Percentiles rank a stretch among this genome's conserved stretches.
phyloP scores from a whole-genome alignment of 805 yeast genomes.

The Peterozyma xylosa region DNA sequence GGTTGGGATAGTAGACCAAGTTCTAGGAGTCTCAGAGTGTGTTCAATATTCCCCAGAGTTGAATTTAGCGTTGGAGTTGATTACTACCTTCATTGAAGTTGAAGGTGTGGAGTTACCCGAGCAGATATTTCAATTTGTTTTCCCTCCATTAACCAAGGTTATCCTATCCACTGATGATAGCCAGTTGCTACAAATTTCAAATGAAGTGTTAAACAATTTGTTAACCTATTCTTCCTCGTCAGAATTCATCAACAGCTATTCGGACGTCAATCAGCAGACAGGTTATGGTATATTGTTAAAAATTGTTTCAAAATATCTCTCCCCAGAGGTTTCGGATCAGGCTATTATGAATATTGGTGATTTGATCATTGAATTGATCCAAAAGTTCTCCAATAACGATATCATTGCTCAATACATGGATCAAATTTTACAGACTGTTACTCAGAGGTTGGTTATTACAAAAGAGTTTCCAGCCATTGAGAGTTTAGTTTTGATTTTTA shows the following conservation, averaged over 20 bases:
- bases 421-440: constrained; percentile 68
- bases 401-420: constrained; percentile 34
- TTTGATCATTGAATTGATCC: constrained; percentile 21
- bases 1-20: constrained; percentile 28
- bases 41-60: constrained; percentile 55
- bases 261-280: constrained; percentile 25
- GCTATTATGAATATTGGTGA: constrained; percentile 78
- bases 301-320: constrained; percentile 60
- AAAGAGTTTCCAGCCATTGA: constrained; percentile 69
- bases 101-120: constrained; percentile 22
- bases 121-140: constrained; percentile 32
- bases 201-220: constrained; percentile 63
- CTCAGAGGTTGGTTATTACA: constrained; percentile 56
- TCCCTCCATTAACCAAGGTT: constrained; percentile 33
- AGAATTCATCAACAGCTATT: constrained; percentile 22
- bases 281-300: constrained; percentile 54
- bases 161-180: constrained; percentile 54
- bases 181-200: constrained; percentile 68
- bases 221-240: constrained; percentile 31
- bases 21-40: constrained; percentile 18
- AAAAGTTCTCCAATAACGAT: constrained; percentile 24
- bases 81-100: constrained; percentile 38
- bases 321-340: constrained; percentile 66
- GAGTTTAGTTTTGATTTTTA: constrained; percentile 68
- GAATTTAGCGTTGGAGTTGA: constrained; percentile 48